phyloP scores from a whole-genome alignment of 1,284 basidiomycete species.

The Pseudozyma thailandica region DNA sequence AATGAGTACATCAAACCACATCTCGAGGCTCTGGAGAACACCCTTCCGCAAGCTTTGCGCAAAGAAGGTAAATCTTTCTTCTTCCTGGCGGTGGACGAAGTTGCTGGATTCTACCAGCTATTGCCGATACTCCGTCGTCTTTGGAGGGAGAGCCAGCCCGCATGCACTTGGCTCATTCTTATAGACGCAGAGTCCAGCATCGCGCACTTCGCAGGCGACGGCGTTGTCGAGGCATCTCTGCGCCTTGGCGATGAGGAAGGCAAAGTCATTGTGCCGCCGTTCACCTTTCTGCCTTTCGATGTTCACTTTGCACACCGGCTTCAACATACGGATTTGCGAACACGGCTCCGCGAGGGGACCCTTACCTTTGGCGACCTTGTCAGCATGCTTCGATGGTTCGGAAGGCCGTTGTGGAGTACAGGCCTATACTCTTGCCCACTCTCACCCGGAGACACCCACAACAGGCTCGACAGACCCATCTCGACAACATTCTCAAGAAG shows the following conservation, averaged over 20 bases:
- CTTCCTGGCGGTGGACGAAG: conserved; percentile 10
- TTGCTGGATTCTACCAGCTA: background rate
- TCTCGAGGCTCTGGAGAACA: background rate
- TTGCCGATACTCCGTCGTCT: conserved; percentile 5
- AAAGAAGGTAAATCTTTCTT: background rate
- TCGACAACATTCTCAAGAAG: conserved; percentile 4
- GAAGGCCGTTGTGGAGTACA: conserved; percentile 7
- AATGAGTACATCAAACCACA: background rate
- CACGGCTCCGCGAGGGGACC: background rate
- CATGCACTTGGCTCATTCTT: conserved; percentile 1
- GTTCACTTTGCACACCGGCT: conserved; percentile 1
- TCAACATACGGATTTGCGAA: background rate
- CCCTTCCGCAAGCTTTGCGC: background rate
- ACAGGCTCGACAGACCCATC: background rate
- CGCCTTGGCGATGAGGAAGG: background rate
- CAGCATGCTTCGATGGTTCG: background rate
- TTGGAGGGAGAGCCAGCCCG: conserved; percentile 2
- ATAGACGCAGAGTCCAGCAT: no score
- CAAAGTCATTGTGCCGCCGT: conserved; percentile 9
- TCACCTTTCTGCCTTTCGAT: conserved; percentile 8
- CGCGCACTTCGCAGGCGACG: no score
- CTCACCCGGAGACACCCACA: no score
- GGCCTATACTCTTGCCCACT: background rate
- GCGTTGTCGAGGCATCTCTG: no score
- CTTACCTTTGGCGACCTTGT: background rate